Conservation (phyloP, 352 stramenopile species). For the Globisporangium recalcitrans region DNA sequence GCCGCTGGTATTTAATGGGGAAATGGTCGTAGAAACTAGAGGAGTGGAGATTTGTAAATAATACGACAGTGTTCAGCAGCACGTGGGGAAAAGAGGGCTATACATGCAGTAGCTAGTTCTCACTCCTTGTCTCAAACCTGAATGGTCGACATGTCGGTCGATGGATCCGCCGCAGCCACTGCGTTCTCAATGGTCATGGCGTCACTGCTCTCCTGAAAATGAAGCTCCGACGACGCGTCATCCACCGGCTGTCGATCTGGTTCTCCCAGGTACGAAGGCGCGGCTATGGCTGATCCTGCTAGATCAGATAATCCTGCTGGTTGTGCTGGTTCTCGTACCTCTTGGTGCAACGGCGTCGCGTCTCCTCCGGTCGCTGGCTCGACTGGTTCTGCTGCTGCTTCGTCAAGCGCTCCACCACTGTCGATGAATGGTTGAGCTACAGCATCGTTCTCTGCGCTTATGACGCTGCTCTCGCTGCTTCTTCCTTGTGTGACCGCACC, state of each 20-base stretch:
- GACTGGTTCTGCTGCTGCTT: neutral
- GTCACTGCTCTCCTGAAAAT: neutral
- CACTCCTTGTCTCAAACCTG: conserved; percentile 1
- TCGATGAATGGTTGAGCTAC: neutral
- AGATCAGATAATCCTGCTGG: neutral
- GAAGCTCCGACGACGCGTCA: neutral
- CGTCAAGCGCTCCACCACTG: neutral
- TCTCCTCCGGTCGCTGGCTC: neutral
- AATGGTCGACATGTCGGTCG: neutral
- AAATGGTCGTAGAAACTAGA: neutral
- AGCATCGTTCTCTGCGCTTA: neutral
- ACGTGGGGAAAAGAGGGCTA: neutral
- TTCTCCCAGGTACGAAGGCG: neutral
- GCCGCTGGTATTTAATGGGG: conserved; percentile 5
- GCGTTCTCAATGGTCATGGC: neutral
- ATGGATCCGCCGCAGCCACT: neutral
- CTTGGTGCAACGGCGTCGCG: neutral
- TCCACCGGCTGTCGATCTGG: neutral
- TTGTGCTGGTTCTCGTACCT: neutral
- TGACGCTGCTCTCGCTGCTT: neutral
- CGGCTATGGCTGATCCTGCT: neutral
- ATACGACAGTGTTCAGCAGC: neutral
- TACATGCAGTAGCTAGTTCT: neutral
- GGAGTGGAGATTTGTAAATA: neutral
- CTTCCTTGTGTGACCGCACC: neutral